Base-by-base conservation (phyloP, 441 rosid genomes). In the Eutrema salsugineum region DNA sequence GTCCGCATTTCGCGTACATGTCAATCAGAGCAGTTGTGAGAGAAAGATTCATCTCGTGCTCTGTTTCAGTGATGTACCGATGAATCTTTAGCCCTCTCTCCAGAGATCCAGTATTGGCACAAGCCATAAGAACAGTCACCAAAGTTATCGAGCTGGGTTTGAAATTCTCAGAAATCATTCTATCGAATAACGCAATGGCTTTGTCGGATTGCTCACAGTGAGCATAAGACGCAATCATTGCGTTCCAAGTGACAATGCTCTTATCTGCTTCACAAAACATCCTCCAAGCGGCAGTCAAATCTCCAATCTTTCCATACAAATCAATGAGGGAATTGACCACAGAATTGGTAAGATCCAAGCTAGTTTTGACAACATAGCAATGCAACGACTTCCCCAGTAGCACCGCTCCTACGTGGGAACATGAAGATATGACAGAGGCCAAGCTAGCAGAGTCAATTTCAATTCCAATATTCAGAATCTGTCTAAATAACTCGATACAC, bases 1-100 rank as follows among this genome's bases (percentile, higher is more conserved):
- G 78, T 53, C 91, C 91, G 8, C 85, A 82, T 70, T 86, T 86
- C n/a, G 85, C 87, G 20, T 83, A 84, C 88, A 84, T 86, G 78
- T n/a, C n/a, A n/a, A n/a, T 84, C 86, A 86, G 69, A 22, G 91
- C 80, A 49, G 87, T 80, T 67, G 78, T 64, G 30, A 86, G 85
- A 63, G 91, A 73, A 32, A 79, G 65, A 69, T 63, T 83, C 33
- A 80, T 55, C 67, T 81, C 77, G 35, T 75, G 77, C 36, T 74
- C 78, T 63, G 53, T 72, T 70, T 83, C 81, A 63, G 70, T 76
- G 35, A 86, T 77, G 70, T n/a, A n/a, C n/a, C 19, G 67, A 51
- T 84, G 86, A 77, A 86, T 56, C 65, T 57, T 73, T 44, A 79
- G 55, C 9, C 87, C 91, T 72, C 28, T 80, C 78, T 83, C 78